phyloP scores from a whole-genome alignment of 2,329 filamentous ascomycete species.

The Penicillium sp. region DNA sequence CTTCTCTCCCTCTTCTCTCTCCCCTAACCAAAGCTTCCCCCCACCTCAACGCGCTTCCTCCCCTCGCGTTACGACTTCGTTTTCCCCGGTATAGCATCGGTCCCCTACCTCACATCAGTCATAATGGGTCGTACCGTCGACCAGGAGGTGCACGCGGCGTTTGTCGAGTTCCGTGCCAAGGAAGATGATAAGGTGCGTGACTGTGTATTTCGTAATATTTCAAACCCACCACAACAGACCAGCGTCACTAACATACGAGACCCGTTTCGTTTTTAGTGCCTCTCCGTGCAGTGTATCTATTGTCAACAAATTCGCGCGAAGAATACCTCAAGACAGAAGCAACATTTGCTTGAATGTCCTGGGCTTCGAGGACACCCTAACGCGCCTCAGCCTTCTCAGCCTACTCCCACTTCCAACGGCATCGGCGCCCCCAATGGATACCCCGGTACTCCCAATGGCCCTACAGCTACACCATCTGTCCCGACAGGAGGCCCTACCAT shows the following conservation, averaged over 20 bases:
- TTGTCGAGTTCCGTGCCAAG: conserved; percentile 55
- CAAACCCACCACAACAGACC: conserved; percentile 27
- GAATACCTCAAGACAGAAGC: conserved; percentile 53
- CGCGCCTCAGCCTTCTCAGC: conserved; percentile 42
- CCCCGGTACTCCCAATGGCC: conserved; percentile 41
- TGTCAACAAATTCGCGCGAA: conserved; percentile 54
- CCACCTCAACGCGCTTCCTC: conserved; percentile 4
- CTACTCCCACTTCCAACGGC: conserved; percentile 40
- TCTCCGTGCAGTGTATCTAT: conserved; percentile 54
- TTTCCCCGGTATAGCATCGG: not conserved
- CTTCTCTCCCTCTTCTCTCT: conserved; percentile 16
- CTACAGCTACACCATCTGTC: conserved; percentile 33
- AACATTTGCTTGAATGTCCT: conserved; percentile 51
- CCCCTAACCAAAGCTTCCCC: conserved; percentile 11
- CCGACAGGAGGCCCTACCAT: conserved; percentile 34
- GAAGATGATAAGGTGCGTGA: conserved; percentile 51
- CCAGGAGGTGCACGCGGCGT: conserved; percentile 53
- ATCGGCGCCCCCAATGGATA: conserved; percentile 44
- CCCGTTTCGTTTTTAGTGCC: conserved; percentile 40
- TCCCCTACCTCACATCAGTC: conserved; percentile 15
- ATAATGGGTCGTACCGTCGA: conserved; percentile 53
- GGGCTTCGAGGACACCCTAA: conserved; percentile 47
- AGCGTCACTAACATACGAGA: conserved; percentile 37
- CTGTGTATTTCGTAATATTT: conserved; percentile 45
- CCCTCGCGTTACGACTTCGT: conserved; percentile 4